phyloP scores from a whole-genome alignment of 2,329 filamentous ascomycete genomes.

The Botryotinia narcissicola region DNA sequence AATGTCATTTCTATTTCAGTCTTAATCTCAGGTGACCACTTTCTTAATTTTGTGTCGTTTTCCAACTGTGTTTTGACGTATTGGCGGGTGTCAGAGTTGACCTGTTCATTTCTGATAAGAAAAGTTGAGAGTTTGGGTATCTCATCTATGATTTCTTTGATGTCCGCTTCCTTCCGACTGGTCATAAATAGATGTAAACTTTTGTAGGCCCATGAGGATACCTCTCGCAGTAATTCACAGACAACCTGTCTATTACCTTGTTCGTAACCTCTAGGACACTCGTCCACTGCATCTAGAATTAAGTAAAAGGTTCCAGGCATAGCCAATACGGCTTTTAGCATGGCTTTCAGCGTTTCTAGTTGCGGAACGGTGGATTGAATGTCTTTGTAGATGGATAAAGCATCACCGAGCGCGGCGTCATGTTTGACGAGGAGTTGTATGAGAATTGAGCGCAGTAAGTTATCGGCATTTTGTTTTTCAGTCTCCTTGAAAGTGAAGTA shows the following conservation, averaged over 20 bases:
- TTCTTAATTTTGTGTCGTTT: neutral
- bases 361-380: neutral
- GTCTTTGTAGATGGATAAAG: neutral
- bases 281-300: neutral
- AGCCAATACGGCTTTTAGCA: neutral
- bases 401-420: neutral
- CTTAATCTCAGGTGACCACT: neutral
- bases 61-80: neutral
- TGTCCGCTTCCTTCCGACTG: neutral
- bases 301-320: neutral
- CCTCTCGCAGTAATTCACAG: neutral
- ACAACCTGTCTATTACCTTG: neutral
- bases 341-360: neutral
- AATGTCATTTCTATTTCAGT: neutral
- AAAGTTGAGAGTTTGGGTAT: neutral
- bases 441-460: neutral
- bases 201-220: neutral
- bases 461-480: neutral
- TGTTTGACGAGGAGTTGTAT: neutral
- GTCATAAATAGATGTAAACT: neutral
- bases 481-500: conserved; percentile 10
- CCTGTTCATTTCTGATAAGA: neutral
- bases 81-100: neutral
- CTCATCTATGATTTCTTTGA: neutral
- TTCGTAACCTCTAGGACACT: neutral